These are phyloP conservation scores for Colletotrichum sp. DNA, from an alignment of 2,329 filamentous ascomycete species.

Conservation along the genomic window DNA sequence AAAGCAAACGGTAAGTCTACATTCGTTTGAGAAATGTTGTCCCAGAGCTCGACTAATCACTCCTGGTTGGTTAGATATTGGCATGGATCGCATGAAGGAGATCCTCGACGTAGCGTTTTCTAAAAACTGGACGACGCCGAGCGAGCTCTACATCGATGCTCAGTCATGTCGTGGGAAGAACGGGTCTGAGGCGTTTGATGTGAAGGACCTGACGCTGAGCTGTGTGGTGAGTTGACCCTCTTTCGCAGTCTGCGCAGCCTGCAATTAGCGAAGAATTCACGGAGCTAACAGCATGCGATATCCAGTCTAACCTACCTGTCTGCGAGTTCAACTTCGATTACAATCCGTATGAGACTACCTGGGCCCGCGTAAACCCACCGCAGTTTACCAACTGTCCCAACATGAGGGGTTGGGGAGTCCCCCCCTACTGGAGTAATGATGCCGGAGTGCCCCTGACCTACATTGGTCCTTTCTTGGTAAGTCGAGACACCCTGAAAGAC, in stretches of 20 bases:
- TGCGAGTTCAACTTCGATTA: constrained; percentile 8
- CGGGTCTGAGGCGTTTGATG: not conserved
- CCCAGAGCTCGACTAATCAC: not conserved
- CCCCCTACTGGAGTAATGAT: not conserved
- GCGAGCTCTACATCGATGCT: not conserved
- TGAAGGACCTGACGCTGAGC: not conserved
- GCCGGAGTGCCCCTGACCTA: not conserved
- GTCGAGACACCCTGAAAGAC: not conserved
- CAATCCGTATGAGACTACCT: not conserved
- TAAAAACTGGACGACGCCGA: constrained; percentile 8
- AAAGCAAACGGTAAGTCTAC: not conserved
- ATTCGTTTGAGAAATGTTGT: accelerated
- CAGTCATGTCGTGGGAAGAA: not conserved
- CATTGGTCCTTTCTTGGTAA: not conserved
- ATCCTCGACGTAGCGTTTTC: not conserved
- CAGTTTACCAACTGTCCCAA: not conserved
- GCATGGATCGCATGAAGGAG: not conserved
- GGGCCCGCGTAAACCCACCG: not conserved
- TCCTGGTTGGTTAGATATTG: not conserved
- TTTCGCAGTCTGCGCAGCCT: not conserved
- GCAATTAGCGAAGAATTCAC: not conserved
- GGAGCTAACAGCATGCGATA: not conserved
- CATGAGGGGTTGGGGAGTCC: not conserved
- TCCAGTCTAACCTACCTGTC: not conserved
- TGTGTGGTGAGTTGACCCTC: not conserved